Base-by-base conservation (phyloP, 2,329 filamentous ascomycete genomes). In the Arachnopeziza araneosa region DNA sequence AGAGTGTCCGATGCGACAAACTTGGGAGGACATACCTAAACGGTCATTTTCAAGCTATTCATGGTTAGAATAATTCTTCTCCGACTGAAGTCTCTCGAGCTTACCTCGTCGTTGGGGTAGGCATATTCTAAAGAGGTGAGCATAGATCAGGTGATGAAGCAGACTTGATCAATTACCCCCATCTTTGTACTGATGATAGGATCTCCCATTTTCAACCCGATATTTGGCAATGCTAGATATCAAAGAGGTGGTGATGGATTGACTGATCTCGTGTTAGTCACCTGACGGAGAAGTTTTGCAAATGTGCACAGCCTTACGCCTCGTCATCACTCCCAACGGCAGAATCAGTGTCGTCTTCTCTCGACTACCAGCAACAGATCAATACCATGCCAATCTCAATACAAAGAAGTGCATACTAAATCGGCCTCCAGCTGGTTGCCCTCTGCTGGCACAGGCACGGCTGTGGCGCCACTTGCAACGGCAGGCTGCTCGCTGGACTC, bases 171-270 rank as follows among this genome's bases (percentile, higher is more conserved):
- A 53, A 60, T 53, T 48, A 65, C 63, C 60, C 2, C 78, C 79
- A 51, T 76, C 73, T 24, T 77, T 74, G 62, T 10, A 67, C 9
- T 60, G 57, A 61, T 67, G 65, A 52, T 66, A 67, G 2, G 62
- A 64, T 4, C 65, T 56, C 10, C 65, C 65, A 64, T 67, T 67
- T 48, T 67, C 65, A 36, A 63, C 56, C 48, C 63, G 55, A 53
- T 64, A 64, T 24, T 64, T 58, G 54, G 59, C 65, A 12, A 66
- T 57, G 54, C 64, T 63, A 1, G 59, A 60, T 36, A 57, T 54
- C 17, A 67, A 23, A 4, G 63, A 63, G 6, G 57, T 32, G 8
- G 63, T 65, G 36, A 44, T 44, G 6, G 36, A 44, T 44, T 44
- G 36, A 44, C 36, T 44, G 36, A 14, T 44, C 36, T 19, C 36